Conservation (phyloP, 2,329 filamentous ascomycete genomes). For the Aureobasidium uvarum region DNA sequence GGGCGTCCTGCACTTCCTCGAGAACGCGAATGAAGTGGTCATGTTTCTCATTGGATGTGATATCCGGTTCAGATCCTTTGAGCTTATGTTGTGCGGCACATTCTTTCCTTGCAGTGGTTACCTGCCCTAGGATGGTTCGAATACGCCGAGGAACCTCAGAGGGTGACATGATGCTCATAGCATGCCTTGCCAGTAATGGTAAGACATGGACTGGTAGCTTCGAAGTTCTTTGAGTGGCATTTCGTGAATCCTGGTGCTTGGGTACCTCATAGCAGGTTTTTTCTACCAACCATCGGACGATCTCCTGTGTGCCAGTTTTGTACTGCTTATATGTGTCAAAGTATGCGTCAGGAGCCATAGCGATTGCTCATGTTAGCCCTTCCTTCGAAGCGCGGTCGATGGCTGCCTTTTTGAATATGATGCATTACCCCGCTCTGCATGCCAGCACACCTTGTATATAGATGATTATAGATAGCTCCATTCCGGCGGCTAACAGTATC, state of each 20-base stretch:
- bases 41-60: neutral
- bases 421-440: neutral
- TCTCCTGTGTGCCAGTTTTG: neutral
- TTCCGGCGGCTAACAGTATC: too few relatives aligned
- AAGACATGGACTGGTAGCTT: neutral
- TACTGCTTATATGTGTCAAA: neutral
- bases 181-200: neutral
- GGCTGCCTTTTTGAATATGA: neutral
- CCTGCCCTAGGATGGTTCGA: neutral
- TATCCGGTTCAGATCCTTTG: neutral
- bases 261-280: neutral
- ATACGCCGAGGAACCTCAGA: neutral
- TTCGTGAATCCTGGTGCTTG: neutral
- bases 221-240: neutral
- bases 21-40: neutral
- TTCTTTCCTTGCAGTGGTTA: neutral
- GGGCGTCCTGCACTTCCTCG: neutral
- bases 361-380: constrained; percentile 38
- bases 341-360: constrained; percentile 41
- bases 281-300: neutral
- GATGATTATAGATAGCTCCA: constrained; percentile 35
- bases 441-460: neutral
- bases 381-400: neutral
- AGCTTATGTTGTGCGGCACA: neutral
- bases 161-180: neutral